Base-by-base conservation (phyloP, 805 yeast species). In the Cyberlindnera euphorbiiphila region DNA sequence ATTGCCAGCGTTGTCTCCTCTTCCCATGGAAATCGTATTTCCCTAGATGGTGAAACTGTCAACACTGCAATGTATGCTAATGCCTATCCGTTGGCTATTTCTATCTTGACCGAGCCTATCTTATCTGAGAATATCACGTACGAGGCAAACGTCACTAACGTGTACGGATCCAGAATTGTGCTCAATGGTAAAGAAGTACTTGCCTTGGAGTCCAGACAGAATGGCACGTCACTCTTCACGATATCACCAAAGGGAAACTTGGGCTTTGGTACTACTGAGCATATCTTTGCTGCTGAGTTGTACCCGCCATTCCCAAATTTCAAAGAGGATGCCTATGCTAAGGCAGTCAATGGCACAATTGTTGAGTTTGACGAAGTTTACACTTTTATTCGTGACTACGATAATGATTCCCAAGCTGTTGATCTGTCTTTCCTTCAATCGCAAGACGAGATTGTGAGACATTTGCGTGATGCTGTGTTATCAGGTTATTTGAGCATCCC, bases 211-310 rank as follows among this genome's bases (percentile, higher is more conserved):
- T 50, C 57, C 4, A 37, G 45, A 17, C 76, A 73, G 45, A 63
- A 65, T 30, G 80, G 78, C 16, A 61, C 71, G 2, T 69, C 79
- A 0, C 43, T 44, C 8, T 72, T 57, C 46, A 62, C 68, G 1
- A 29, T 72, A 4, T 58, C 72, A 6, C 69, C 69, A n/a, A 29
- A 40, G 9, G 76, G 76, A 3, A 72, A 72, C 45, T 56, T 61
- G 42, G 79, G 78, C 2, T 44, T 47, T n/a, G 78, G 76, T 6
- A 44, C 54, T 13, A 52, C 61, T 7, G 47, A 49, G n/a, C 61
- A 57, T 29, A 39, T 44, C 6, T 58, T 58, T 25, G 47, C 41
- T 9, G 59, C 61, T 16, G 39, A 46, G 22, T 32, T 51, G 32
- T 37, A 36, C 9, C 25, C 25, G 5, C 58, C 58, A 11, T 52